Base-by-base conservation (phyloP, 179 eudicot genomes). In the Amaranthus tricolor region DNA sequence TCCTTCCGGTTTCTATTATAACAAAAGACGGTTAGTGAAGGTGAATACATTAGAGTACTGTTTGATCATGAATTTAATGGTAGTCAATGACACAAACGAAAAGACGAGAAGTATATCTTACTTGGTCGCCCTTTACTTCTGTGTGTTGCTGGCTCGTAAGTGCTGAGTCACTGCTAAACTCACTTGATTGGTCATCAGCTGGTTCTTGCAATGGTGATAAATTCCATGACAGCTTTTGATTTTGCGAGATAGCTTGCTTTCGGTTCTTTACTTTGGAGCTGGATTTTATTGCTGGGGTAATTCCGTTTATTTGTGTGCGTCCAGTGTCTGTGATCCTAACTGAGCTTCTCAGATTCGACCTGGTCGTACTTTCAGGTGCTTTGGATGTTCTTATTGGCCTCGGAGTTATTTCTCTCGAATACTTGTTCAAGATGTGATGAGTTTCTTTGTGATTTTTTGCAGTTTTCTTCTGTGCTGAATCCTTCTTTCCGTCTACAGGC, bases 1-100 rank as follows among this genome's bases (percentile, higher is more conserved):
- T 67, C 63, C 80, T n/a, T 21, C 76, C 44, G 80, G 72, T 64
- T 31, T 62, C 86, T 84, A 78, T 62, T 76, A 14, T 50, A 6
- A 51, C 40, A 49, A 55, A 31, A 68, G 31, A 5, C 40, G 70
- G 62, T 73, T 75, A 70, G 56, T 72, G 11, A 19, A 50, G 59
- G 3, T 74, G 54, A 62, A 68, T 1, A 58, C 43, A 45, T 75
- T 60, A 74, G 51, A 44, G 47, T 53, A 50, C 7, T 24, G 40
- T 19, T 9, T 73, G 74, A 50, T 4, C 2, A 31, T 17, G 20
- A 44, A 62, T n/a, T 73, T 61, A 5, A 61, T 50, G 11, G 24
- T 48, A 31, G 50, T 44, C 70, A 13, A 6, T 53, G 7, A 50
- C 49, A 11, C 0, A 31, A 31, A 20, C 6, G 64, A 43, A 17